These are phyloP conservation scores for Gossypium stocksii DNA, from an alignment of 345 rosid species.

Conservation along the genomic window DNA sequence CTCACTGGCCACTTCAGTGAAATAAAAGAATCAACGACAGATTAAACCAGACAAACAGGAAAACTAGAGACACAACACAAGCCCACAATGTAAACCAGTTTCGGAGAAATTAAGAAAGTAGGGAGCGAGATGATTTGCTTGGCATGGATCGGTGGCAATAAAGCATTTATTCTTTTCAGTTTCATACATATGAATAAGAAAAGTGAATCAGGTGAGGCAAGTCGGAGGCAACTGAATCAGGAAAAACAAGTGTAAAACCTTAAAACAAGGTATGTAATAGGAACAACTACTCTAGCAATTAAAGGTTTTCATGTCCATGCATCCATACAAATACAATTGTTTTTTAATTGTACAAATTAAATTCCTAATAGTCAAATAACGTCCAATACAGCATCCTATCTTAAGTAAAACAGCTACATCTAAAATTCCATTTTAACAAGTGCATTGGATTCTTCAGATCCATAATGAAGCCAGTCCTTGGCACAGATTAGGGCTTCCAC, in stretches of 20 bases:
- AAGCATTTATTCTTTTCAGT: neutral
- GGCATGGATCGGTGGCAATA: no score
- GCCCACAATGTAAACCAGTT: no score
- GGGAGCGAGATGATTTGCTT: no score
- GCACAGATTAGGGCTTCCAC: constrained; percentile 87
- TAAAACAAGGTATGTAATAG: neutral
- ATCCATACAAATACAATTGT: constrained; percentile 13
- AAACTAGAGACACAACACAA: neutral
- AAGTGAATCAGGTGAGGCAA: neutral
- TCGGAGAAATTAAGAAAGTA: no score
- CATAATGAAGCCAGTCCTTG: constrained; percentile 74
- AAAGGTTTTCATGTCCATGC: constrained; percentile 16
- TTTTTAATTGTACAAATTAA: constrained; percentile 16
- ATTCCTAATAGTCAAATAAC: constrained; percentile 5
- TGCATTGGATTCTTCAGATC: constrained; percentile 37
- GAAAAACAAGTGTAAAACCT: neutral
- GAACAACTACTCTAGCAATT: constrained; percentile 11
- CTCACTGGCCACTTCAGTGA: no score
- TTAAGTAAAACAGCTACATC: constrained; percentile 16
- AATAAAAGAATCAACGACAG: neutral
- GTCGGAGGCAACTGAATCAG: neutral
- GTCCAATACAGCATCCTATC: constrained; percentile 20
- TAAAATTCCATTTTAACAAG: constrained; percentile 58
- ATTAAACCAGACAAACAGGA: neutral
- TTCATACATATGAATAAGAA: no score